phyloP scores from a whole-genome alignment of 495 filamentous ascomycete species.

The Hyaloscypha finlandica region DNA sequence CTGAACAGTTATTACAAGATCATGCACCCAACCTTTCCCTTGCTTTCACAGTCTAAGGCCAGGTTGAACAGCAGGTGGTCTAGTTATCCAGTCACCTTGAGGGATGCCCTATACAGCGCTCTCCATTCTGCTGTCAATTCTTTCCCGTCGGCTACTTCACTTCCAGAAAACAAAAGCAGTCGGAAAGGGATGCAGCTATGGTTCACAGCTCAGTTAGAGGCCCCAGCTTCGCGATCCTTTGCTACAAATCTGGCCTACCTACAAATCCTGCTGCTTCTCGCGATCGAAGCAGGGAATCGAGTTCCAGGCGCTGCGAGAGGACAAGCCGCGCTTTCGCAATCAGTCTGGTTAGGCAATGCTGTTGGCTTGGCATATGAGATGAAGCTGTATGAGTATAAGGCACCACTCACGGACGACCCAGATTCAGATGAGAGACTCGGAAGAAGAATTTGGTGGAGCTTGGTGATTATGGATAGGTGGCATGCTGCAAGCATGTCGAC shows the following conservation, averaged over 20 bases:
- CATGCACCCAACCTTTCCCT: constrained; percentile 73
- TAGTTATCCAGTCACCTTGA: constrained; percentile 58
- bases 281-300: constrained; percentile 58
- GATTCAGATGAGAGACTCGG: constrained; percentile 73
- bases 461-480: constrained; percentile 76
- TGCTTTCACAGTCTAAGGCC: constrained; percentile 68
- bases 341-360: constrained; percentile 54
- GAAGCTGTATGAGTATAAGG: constrained; percentile 48
- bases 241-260: constrained; percentile 60
- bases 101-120: constrained; percentile 72
- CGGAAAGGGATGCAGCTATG: constrained; percentile 52
- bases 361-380: constrained; percentile 60
- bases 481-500: constrained; percentile 67
- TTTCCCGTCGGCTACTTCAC: constrained; percentile 44
- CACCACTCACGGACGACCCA: constrained; percentile 47
- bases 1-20: constrained; percentile 63
- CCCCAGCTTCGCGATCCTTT: constrained; percentile 40
- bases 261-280: constrained; percentile 63
- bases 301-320: constrained; percentile 22
- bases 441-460: constrained; percentile 71
- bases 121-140: constrained; percentile 63
- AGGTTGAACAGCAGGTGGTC: constrained; percentile 62
- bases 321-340: constrained; percentile 37
- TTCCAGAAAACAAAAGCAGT: constrained; percentile 39
- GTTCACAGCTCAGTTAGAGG: constrained; percentile 54